Percentiles rank a stretch among this genome's conserved stretches.
Evolutionary conservation across 2,329 filamentous ascomycete species (phyloP).

Genomic region (Fusarium nygamai): DNA sequence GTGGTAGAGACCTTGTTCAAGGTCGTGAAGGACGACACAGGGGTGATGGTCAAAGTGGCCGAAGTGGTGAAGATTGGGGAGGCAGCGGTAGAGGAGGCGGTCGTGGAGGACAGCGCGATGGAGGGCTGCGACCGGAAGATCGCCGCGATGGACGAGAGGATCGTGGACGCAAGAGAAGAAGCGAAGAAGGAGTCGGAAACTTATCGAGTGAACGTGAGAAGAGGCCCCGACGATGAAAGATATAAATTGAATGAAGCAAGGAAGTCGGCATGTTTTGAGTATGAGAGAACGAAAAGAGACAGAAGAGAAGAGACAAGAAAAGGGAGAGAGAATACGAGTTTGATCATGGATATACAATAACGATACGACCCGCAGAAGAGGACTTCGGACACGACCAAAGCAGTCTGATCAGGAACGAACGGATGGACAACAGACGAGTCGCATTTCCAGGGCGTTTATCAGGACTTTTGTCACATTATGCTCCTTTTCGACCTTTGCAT

Average conservation of each 20-base stretch:
- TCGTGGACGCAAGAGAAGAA: constrained; percentile 53
- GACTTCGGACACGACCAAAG: constrained; percentile 29
- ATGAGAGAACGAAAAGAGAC: constrained; percentile 14
- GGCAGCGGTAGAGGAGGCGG: constrained; percentile 45
- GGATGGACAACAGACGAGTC: constrained; percentile 26
- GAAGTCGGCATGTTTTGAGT: constrained; percentile 30
- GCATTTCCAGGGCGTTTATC: constrained; percentile 39
- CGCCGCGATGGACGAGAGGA: constrained; percentile 50
- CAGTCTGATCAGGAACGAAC: constrained; percentile 21
- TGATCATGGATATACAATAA: constrained; percentile 23
- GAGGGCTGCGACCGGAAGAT: constrained; percentile 45
- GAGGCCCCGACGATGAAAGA: constrained; percentile 58
- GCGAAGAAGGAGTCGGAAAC: constrained; percentile 58
- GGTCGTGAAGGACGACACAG: constrained; percentile 49
- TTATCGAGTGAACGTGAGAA: constrained; percentile 61
- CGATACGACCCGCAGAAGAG: constrained; percentile 6
- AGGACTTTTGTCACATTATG: constrained; percentile 29
- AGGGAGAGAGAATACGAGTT: background rate
- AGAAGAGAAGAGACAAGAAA: background rate
- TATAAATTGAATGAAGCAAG: constrained; percentile 31
- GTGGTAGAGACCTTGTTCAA: constrained; percentile 46
- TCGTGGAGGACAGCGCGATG: constrained; percentile 48
- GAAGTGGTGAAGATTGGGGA: constrained; percentile 49
- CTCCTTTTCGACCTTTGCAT: constrained; percentile 33
- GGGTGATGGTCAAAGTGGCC: constrained; percentile 39